Percentiles rank a stretch among this genome's conserved stretches.
These are phyloP conservation scores for Ailanthus altissimus DNA, from an alignment of 345 rosid genomes.

Conservation along the genomic window DNA sequence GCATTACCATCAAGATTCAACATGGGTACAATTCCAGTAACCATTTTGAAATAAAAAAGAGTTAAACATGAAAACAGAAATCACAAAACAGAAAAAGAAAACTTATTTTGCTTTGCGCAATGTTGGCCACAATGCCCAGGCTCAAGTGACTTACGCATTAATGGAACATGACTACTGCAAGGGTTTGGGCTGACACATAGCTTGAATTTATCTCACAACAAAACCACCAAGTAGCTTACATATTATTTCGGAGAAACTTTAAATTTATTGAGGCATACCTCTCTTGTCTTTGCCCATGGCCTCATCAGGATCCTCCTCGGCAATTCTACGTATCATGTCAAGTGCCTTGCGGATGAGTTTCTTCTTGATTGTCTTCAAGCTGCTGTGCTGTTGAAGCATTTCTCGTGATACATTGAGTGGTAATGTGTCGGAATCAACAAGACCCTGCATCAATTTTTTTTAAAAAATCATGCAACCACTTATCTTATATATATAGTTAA, in stretches of 20 bases:
- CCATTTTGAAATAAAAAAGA: neutral
- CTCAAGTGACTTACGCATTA: neutral
- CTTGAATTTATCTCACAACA: neutral
- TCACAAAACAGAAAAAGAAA: neutral
- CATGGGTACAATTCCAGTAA: neutral
- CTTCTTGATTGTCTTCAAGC: conserved; percentile 96
- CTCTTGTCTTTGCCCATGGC: conserved; percentile 68
- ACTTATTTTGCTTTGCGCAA: neutral
- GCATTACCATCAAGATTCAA: conserved; percentile 19
- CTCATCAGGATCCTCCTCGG: conserved; percentile 92
- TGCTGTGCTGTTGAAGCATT: conserved; percentile 97
- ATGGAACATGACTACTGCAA: neutral
- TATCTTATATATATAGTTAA: neutral
- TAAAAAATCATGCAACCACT: conserved; percentile 1
- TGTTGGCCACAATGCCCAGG: neutral
- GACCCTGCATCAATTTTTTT: conserved; percentile 77
- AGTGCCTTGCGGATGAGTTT: conserved; percentile 95
- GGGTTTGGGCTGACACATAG: neutral
- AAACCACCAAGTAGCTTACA: neutral
- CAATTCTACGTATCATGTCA: conserved; percentile 90
- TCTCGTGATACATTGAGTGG: conserved; percentile 95
- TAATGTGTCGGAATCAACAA: conserved; percentile 93
- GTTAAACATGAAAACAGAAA: neutral
- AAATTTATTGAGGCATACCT: conserved; percentile 39
- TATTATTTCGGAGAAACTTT: neutral